Percentiles rank a stretch among this genome's conserved stretches.
Evolutionary conservation across 2,329 filamentous ascomycete species (phyloP).

Genomic region (Alternaria ventricosa): DNA sequence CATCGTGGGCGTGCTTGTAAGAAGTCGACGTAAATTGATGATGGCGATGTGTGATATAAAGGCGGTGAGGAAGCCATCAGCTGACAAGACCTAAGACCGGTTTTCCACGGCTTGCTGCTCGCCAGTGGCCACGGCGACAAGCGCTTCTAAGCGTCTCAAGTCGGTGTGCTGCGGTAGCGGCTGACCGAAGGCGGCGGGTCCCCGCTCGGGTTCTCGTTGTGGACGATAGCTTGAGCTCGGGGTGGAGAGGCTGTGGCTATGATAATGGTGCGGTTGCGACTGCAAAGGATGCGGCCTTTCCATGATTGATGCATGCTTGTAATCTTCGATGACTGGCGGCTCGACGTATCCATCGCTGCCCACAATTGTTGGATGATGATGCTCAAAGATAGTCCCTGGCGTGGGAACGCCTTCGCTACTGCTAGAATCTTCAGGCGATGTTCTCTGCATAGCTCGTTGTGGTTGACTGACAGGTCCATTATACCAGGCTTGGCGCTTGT

Average conservation of each 20-base stretch:
- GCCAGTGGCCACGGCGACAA: slow-evolving; percentile 70
- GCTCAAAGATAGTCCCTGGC: slow-evolving; percentile 59
- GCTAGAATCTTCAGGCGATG: slow-evolving; percentile 62
- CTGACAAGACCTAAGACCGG: slow-evolving; percentile 20
- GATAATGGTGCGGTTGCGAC: slow-evolving; percentile 34
- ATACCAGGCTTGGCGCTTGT: slow-evolving; percentile 76
- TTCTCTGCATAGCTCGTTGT: slow-evolving; percentile 51
- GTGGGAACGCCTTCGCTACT: slow-evolving; percentile 63
- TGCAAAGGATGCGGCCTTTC: slow-evolving; percentile 46
- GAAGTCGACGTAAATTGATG: slow-evolving; percentile 9
- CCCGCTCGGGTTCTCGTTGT: slow-evolving; percentile 40
- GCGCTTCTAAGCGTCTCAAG: slow-evolving; percentile 65
- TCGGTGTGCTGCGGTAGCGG: slow-evolving; percentile 50
- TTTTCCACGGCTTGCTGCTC: slow-evolving; percentile 54
- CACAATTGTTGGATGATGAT: slow-evolving; percentile 54
- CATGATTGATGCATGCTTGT: slow-evolving; percentile 48
- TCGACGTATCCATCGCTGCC: slow-evolving; percentile 59
- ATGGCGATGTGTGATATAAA: neutral
- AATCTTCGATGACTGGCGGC: slow-evolving; percentile 50
- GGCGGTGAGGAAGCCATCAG: neutral
- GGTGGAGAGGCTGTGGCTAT: slow-evolving; percentile 37
- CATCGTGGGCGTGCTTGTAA: slow-evolving; percentile 22
- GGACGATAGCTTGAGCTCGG: slow-evolving; percentile 38
- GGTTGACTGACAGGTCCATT: slow-evolving; percentile 58
- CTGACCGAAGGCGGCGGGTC: slow-evolving; percentile 40